A percentile compares a stretch with the other conserved stretches of the same genome.
These are phyloP conservation scores for Vitis rupestris DNA, from an alignment of 164 flowering plant species.

Conservation along the genomic window DNA sequence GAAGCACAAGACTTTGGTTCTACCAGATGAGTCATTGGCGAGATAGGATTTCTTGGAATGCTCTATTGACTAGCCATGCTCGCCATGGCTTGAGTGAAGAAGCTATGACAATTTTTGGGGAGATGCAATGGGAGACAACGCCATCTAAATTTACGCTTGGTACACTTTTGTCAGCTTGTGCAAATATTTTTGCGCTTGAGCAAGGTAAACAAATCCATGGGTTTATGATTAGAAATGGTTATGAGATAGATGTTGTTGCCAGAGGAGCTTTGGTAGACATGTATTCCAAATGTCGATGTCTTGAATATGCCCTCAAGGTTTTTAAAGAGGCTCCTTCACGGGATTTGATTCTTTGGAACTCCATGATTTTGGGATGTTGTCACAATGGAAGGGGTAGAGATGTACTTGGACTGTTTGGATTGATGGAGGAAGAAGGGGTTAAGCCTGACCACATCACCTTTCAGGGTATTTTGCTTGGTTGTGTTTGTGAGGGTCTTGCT, in stretches of 20 bases:
- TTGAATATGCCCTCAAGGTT: constrained; percentile 33
- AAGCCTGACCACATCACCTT: constrained; percentile 55
- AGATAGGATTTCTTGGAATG: constrained; percentile 51
- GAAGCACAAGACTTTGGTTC: constrained; percentile 37
- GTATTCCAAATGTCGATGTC: constrained; percentile 32
- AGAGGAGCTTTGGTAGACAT: constrained; percentile 56
- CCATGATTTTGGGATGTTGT: constrained; percentile 37
- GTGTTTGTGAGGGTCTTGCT: constrained; percentile 41
- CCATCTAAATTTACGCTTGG: constrained; percentile 51
- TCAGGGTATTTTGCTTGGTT: constrained; percentile 50
- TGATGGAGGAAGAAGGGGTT: constrained; percentile 27
- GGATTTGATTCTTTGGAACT: constrained; percentile 40
- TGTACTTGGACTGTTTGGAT: constrained; percentile 26
- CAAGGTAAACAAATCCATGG: constrained; percentile 63
- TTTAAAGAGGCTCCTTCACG: constrained; percentile 24
- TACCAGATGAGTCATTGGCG: constrained; percentile 34
- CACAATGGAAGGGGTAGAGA: constrained; percentile 30
- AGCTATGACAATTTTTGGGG: constrained; percentile 38
- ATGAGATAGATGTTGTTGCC: constrained; percentile 35
- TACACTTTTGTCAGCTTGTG: constrained; percentile 56
- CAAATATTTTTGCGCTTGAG: constrained; percentile 47
- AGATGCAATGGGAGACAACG: constrained; percentile 50
- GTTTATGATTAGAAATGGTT: constrained; percentile 51
- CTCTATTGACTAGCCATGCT: constrained; percentile 42
- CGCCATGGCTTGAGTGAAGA: constrained; percentile 49